Evolutionary conservation across 345 rosid genomes (phyloP).

Genomic region (Populus tremula): DNA sequence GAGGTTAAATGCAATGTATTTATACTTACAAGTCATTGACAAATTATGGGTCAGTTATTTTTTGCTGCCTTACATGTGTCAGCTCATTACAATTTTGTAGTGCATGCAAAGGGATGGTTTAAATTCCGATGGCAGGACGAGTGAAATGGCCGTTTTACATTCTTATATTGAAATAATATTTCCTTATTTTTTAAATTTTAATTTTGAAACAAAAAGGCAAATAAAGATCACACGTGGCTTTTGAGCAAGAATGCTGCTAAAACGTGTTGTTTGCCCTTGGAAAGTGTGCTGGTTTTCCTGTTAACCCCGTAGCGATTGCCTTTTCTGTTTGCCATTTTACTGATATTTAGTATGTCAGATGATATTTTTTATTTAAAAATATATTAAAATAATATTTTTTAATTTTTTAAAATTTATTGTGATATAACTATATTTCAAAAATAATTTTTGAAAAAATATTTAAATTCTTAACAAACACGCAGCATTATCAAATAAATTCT

Average conservation of each 20-base stretch:
- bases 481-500: no score
- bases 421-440: no score
- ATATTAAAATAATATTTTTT: no score
- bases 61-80: slow-evolving; percentile 30
- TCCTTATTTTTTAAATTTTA: no score
- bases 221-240: slow-evolving; percentile 8
- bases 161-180: no score
- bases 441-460: no score
- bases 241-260: not conserved
- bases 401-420: no score
- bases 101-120: slow-evolving; percentile 52
- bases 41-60: slow-evolving; percentile 23
- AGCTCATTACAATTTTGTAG: not conserved
- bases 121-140: slow-evolving; percentile 26
- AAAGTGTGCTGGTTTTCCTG: slow-evolving; percentile 10
- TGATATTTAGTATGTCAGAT: not conserved
- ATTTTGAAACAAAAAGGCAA: not conserved
- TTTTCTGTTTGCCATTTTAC: not conserved
- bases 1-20: no score
- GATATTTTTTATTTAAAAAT: no score
- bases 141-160: not conserved
- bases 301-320: slow-evolving; percentile 13
- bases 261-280: slow-evolving; percentile 17
- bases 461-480: no score
- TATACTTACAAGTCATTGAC: no score